Conservation (phyloP, 2,329 filamentous ascomycete species). For the Mollisiaceae sp. region DNA sequence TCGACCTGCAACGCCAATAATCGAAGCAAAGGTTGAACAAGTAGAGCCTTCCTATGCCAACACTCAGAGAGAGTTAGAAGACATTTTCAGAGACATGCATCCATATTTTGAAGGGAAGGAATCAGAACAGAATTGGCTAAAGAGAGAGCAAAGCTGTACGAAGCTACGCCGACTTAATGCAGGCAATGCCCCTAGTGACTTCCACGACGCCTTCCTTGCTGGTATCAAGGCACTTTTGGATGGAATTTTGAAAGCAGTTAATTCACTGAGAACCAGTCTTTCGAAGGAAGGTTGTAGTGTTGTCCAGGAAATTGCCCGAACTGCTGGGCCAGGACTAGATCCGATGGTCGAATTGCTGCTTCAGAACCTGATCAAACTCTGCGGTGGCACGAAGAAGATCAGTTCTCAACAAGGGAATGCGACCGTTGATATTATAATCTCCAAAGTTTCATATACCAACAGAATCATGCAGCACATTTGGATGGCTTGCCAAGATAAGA, state of each 20-base stretch:
- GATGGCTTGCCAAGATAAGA: slow-evolving; percentile 87
- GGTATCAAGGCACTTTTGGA: slow-evolving; percentile 79
- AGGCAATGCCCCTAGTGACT: slow-evolving; percentile 83
- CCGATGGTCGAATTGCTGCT: slow-evolving; percentile 89
- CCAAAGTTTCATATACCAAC: slow-evolving; percentile 77
- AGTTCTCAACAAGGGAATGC: slow-evolving; percentile 80
- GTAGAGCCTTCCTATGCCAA: slow-evolving; percentile 85
- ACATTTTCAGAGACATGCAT: slow-evolving; percentile 82
- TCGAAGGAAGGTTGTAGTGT: slow-evolving; percentile 85
- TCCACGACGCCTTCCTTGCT: slow-evolving; percentile 69
- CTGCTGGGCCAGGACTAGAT: slow-evolving; percentile 79
- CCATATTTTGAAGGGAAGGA: slow-evolving; percentile 85
- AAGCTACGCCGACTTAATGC: slow-evolving; percentile 80
- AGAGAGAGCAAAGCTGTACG: slow-evolving; percentile 79
- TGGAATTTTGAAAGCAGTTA: slow-evolving; percentile 84
- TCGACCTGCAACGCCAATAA: slow-evolving; percentile 64
- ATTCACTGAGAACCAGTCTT: slow-evolving; percentile 85
- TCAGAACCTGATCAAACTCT: slow-evolving; percentile 88
- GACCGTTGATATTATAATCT: slow-evolving; percentile 81
- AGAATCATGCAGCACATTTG: slow-evolving; percentile 87
- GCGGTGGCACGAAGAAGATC: slow-evolving; percentile 90
- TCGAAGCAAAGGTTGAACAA: slow-evolving; percentile 68
- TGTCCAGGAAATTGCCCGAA: slow-evolving; percentile 82
- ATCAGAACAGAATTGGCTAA: slow-evolving; percentile 88
- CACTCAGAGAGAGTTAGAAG: slow-evolving; percentile 85